Conservation (phyloP, 441 rosid genomes). For the Euphorbia schlechtendalii region DNA sequence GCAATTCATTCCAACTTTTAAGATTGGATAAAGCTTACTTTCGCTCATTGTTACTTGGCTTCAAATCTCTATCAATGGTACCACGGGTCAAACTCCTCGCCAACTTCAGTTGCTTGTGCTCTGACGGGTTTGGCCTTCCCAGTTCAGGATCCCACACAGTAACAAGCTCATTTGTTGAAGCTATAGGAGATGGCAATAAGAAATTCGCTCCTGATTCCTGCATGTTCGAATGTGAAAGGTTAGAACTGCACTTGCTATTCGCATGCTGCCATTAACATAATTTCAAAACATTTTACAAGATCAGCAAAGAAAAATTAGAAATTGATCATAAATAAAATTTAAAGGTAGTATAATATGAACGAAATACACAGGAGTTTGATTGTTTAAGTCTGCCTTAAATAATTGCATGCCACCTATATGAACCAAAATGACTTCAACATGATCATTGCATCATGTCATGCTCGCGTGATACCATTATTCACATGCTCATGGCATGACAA, state of each 20-base stretch:
- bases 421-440: background rate
- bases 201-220: slow-evolving; percentile 93
- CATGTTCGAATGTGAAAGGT: slow-evolving; percentile 20
- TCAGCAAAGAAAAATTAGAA: background rate
- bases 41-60: slow-evolving; percentile 73
- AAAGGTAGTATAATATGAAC: background rate
- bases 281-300: background rate
- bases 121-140: slow-evolving; percentile 88
- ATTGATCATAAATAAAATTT: background rate
- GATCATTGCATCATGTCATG: background rate
- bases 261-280: background rate
- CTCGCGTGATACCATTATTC: background rate
- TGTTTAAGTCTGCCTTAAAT: background rate
- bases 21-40: slow-evolving; percentile 50
- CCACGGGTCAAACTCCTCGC: slow-evolving; percentile 97
- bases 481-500: background rate
- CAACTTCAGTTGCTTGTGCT: slow-evolving; percentile 93
- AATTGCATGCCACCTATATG: background rate
- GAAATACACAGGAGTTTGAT: background rate
- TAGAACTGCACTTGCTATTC: background rate
- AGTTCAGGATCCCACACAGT: slow-evolving; percentile 92
- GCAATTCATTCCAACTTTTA: slow-evolving; percentile 6
- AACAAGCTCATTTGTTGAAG: slow-evolving; percentile 92
- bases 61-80: slow-evolving; percentile 94
- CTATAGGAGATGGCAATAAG: slow-evolving; percentile 71